These are phyloP conservation scores for Cutaneotrichosporon sp. DNA, from an alignment of 1,284 basidiomycete species.

Conservation along the genomic window DNA sequence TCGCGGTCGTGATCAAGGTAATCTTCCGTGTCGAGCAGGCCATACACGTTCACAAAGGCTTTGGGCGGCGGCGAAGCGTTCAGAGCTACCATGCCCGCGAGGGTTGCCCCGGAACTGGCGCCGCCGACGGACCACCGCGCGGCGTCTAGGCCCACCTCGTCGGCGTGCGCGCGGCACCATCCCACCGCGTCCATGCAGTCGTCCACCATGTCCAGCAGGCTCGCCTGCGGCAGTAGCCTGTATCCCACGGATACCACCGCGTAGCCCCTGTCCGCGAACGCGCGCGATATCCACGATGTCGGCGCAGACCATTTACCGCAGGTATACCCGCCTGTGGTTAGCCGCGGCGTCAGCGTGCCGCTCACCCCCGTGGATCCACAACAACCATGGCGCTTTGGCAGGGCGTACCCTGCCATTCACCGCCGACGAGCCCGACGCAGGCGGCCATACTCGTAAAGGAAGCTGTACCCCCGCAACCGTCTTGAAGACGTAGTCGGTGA, in stretches of 20 bases:
- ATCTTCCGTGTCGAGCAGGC: slow-evolving; percentile 8
- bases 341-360: not conserved
- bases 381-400: slow-evolving; percentile 12
- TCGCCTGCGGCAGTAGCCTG: slow-evolving; percentile 28
- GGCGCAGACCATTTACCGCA: slow-evolving; percentile 17
- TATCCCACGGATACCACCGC: slow-evolving; percentile 33
- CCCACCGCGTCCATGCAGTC: slow-evolving; percentile 23
- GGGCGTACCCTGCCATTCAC: no score
- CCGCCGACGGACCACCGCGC: slow-evolving; percentile 27
- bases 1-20: slow-evolving; percentile 5
- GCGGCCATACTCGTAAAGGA: slow-evolving; percentile 30
- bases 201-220: slow-evolving; percentile 22
- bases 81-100: slow-evolving; percentile 5
- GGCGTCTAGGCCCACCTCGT: slow-evolving; percentile 17
- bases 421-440: not conserved
- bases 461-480: slow-evolving; percentile 25
- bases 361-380: slow-evolving; percentile 22
- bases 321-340: slow-evolving; percentile 13
- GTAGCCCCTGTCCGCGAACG: slow-evolving; percentile 22
- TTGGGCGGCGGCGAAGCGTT: not conserved
- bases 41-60: slow-evolving; percentile 13
- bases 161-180: slow-evolving; percentile 21
- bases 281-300: slow-evolving; percentile 26
- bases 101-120: slow-evolving; percentile 10
- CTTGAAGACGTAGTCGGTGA: slow-evolving; percentile 31